Conservation (phyloP, 805 yeast genomes). For the Saccharomyces jurei region DNA sequence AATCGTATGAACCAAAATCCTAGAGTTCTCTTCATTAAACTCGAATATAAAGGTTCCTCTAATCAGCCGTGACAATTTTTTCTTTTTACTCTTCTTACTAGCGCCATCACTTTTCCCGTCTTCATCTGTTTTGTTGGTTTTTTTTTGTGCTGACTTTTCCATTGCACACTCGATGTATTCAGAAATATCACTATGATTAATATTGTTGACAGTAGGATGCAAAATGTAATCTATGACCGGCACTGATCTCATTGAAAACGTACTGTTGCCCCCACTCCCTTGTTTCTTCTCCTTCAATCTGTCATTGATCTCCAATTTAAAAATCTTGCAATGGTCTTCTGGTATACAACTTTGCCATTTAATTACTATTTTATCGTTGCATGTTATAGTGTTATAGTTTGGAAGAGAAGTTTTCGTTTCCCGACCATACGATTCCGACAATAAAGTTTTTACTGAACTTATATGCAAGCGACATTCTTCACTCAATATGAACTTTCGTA, state of each 20-base stretch:
- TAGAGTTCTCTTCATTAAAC: conserved; percentile 45
- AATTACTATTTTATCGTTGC: conserved; percentile 19
- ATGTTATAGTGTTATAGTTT: conserved; percentile 5
- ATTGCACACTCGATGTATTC: background rate
- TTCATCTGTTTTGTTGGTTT: background rate
- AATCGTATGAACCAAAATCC: conserved; percentile 53
- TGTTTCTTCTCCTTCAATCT: background rate
- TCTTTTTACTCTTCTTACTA: conserved; percentile 3
- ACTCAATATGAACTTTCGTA: conserved; percentile 49
- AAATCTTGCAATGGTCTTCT: conserved; percentile 3
- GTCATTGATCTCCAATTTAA: background rate
- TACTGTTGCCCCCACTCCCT: background rate
- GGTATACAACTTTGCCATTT: conserved; percentile 25
- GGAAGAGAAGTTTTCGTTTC: background rate
- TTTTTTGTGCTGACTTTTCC: background rate
- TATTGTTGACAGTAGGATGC: conserved; percentile 8
- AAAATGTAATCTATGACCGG: conserved; percentile 10
- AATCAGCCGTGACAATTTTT: conserved; percentile 5
- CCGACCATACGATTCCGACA: background rate
- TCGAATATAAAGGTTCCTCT: conserved; percentile 61
- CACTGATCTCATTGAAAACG: background rate
- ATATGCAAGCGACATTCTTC: conserved; percentile 49
- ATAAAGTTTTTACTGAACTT: conserved; percentile 24
- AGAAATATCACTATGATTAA: conserved; percentile 2
- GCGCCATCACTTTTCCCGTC: conserved; percentile 1